Conservation (phyloP, 106 monocot species). For the Acorus gramineus region DNA sequence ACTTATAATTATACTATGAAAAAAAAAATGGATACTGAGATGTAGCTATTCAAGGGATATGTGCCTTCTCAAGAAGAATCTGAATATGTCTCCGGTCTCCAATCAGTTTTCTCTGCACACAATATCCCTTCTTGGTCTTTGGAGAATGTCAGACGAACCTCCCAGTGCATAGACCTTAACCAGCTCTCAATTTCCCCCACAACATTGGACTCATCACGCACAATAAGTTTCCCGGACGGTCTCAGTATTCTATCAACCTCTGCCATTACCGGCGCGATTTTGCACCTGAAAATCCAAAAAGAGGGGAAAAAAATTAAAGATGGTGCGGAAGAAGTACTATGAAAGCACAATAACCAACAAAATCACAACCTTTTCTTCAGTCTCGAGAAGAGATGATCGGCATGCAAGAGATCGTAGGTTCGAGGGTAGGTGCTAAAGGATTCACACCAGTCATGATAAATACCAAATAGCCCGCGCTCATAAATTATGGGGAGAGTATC, state of each 20-base stretch:
- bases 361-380: constrained; percentile 58
- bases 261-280: constrained; percentile 53
- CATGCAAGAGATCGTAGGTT: constrained; percentile 30
- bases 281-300: constrained; percentile 45
- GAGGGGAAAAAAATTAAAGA: neutral
- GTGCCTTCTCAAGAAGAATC: constrained; percentile 11
- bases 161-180: constrained; percentile 78
- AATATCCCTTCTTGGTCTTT: constrained; percentile 49
- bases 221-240: constrained; percentile 71
- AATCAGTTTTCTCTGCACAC: constrained; percentile 70
- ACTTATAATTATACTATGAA: no score
- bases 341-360: neutral
- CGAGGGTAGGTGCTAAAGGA: constrained; percentile 32
- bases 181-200: constrained; percentile 51
- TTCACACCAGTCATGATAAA: constrained; percentile 33
- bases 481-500: constrained; percentile 30
- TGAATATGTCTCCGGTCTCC: constrained; percentile 49
- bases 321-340: neutral
- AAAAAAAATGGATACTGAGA: no score
- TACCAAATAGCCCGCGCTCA: constrained; percentile 28
- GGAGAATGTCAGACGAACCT: constrained; percentile 42
- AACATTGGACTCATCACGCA: constrained; percentile 50
- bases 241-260: constrained; percentile 83
- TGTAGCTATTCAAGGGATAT: no score
- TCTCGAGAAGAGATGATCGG: constrained; percentile 43